Percentiles rank a stretch among this genome's conserved stretches.
phyloP scores from a whole-genome alignment of 2,329 filamentous ascomycete genomes.

The Lachnellula subtilissima region DNA sequence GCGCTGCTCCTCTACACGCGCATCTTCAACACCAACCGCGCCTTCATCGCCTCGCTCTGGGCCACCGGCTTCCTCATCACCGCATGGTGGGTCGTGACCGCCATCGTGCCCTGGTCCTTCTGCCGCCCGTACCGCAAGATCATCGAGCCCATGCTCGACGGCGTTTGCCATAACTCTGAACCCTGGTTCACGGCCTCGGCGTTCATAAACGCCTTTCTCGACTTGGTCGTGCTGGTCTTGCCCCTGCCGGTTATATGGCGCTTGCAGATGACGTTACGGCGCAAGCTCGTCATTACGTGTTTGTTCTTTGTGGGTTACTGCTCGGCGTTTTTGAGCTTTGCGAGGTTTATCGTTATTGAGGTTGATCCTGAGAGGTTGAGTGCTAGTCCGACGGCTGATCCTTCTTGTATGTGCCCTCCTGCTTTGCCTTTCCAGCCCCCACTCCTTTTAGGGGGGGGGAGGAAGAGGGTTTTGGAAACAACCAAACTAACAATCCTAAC shows the following conservation, averaged over 20 bases:
- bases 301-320: not conserved
- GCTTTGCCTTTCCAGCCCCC: not conserved
- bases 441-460: too few relatives aligned
- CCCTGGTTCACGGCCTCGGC: not conserved
- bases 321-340: not conserved
- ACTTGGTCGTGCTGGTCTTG: slow-evolving; percentile 23
- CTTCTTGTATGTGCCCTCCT: not conserved
- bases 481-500: not conserved
- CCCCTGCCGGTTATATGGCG: slow-evolving; percentile 39
- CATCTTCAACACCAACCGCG: not conserved
- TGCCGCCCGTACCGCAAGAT: not conserved
- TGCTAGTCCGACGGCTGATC: not conserved
- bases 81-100: not conserved
- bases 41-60: not conserved
- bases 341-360: not conserved
- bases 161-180: not conserved
- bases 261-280: slow-evolving; percentile 4
- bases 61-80: not conserved
- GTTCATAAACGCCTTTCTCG: slow-evolving; percentile 1
- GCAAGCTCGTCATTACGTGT: not conserved
- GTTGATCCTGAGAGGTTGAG: not conserved
- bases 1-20: not conserved
- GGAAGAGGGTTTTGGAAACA: not conserved
- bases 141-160: not conserved
- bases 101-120: not conserved